A percentile compares a stretch with the other conserved stretches of the same genome.
These are phyloP conservation scores for Hanseniaspora pseudoguilliermondii DNA, from an alignment of 805 yeast genomes.

Conservation along the genomic window DNA sequence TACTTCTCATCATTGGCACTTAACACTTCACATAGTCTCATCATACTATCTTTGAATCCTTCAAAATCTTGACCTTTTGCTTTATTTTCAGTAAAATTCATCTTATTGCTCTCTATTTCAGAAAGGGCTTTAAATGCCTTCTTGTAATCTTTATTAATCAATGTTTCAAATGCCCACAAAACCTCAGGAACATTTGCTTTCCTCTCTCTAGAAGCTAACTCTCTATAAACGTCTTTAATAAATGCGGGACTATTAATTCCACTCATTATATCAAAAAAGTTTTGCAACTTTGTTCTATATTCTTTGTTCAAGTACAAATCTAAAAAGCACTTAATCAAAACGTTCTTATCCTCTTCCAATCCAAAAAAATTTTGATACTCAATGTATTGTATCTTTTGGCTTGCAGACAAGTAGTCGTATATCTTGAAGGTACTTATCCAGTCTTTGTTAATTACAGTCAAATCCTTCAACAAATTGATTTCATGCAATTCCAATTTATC, in stretches of 20 bases:
- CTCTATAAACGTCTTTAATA: not conserved
- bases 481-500: not conserved
- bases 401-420: not conserved
- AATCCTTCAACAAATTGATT: not conserved
- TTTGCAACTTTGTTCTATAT: not conserved
- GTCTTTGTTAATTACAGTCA: not conserved
- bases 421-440: conserved; percentile 5
- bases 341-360: not conserved
- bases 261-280: conserved; percentile 6
- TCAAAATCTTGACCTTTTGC: not conserved
- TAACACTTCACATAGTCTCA: not conserved
- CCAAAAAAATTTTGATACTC: not conserved
- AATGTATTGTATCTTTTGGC: not conserved
- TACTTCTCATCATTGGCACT: not conserved
- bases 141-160: conserved; percentile 4
- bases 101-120: not conserved
- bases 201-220: not conserved
- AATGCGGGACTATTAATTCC: not conserved
- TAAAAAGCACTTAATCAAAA: not conserved
- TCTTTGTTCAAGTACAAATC: conserved; percentile 1
- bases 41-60: not conserved
- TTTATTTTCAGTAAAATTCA: not conserved
- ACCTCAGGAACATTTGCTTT: not conserved
- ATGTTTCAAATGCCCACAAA: conserved; percentile 12
- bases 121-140: conserved; percentile 1